These are phyloP conservation scores for Quercus lobata DNA, from an alignment of 331 rosid genomes.

Conservation along the genomic window DNA sequence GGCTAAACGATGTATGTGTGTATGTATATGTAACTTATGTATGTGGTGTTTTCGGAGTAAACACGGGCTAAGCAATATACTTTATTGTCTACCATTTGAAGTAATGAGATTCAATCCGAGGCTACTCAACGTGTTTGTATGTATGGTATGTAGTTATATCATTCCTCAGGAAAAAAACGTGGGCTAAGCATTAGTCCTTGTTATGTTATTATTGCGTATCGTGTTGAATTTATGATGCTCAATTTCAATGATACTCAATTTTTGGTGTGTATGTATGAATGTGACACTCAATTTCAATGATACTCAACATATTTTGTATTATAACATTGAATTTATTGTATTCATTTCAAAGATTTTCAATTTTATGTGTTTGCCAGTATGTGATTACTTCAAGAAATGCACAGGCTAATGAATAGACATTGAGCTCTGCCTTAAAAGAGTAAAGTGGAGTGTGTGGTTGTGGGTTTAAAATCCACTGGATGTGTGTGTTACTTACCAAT, in stretches of 20 bases:
- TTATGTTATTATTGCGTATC: not conserved
- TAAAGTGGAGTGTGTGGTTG: no score
- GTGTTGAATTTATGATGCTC: not conserved
- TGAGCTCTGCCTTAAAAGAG: no score
- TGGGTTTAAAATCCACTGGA: no score
- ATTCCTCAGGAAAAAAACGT: not conserved
- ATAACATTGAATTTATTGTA: not conserved
- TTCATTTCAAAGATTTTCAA: not conserved
- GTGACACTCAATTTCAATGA: not conserved
- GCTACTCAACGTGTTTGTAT: not conserved
- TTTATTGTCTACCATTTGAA: not conserved
- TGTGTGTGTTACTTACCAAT: no score
- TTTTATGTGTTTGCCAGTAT: not conserved
- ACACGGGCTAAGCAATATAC: not conserved
- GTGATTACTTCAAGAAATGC: not conserved
- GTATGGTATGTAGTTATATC: not conserved
- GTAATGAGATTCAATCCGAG: not conserved
- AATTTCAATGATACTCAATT: not conserved
- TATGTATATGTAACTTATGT: not conserved
- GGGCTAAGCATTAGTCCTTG: not conserved
- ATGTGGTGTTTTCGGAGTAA: not conserved
- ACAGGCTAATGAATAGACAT: not conserved
- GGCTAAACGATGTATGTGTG: not conserved
- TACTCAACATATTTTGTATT: not conserved
- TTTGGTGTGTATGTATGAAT: not conserved